Conservation (phyloP, 306 rosid genomes). For the Oxytropis ochrocephala region DNA sequence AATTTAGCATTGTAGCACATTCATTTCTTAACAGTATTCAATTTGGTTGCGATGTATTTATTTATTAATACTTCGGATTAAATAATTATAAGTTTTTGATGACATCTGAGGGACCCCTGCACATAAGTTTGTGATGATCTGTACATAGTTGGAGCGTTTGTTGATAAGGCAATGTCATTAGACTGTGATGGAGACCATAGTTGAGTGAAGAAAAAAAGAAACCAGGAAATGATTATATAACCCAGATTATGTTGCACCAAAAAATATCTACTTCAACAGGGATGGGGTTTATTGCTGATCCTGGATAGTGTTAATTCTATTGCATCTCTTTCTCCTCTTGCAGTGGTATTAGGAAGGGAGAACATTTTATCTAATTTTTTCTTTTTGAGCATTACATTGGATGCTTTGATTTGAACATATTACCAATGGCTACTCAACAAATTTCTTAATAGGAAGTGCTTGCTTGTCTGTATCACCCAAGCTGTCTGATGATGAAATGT, state of each 20-base stretch:
- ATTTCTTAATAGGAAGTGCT: not conserved
- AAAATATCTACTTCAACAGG: not conserved
- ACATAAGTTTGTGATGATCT: not conserved
- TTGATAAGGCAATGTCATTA: not conserved
- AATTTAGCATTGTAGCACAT: not conserved
- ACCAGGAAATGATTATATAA: not conserved
- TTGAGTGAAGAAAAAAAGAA: not conserved
- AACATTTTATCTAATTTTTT: not conserved
- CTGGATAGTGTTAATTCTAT: not conserved
- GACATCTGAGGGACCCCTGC: not conserved
- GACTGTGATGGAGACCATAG: not conserved
- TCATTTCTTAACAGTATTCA: not conserved
- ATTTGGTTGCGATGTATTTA: not conserved
- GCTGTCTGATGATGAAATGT: not conserved
- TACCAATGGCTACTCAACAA: not conserved
- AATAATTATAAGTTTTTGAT: conserved; percentile 14
- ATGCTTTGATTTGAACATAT: conserved; percentile 4
- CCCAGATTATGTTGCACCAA: not conserved
- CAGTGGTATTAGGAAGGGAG: not conserved
- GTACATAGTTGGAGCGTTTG: conserved; percentile 2
- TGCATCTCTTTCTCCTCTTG: not conserved
- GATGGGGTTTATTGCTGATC: not conserved
- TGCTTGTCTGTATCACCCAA: conserved; percentile 3
- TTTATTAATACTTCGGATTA: not conserved
- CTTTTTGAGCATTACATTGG: not conserved